Evolutionary conservation across 164 flowering plant genomes (phyloP).

Genomic region (Dillenia suffruticosa): DNA sequence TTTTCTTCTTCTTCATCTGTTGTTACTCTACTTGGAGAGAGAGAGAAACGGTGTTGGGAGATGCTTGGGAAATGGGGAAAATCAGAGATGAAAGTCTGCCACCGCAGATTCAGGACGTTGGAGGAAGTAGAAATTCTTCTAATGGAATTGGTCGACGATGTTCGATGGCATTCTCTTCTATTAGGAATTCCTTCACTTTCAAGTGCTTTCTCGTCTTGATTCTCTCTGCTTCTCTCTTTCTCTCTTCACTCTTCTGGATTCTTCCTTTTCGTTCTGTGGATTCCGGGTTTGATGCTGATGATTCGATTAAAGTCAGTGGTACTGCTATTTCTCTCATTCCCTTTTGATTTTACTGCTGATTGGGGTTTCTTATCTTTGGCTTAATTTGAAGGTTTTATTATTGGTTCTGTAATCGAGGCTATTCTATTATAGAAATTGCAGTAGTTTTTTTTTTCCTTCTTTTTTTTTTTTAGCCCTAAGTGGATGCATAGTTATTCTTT

Average conservation of each 20-base stretch:
- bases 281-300: constrained; percentile 39
- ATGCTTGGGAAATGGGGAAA: constrained; percentile 79
- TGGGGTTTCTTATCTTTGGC: not conserved
- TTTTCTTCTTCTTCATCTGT: not conserved
- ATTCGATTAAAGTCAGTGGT: constrained; percentile 39
- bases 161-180: constrained; percentile 18
- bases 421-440: no score
- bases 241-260: constrained; percentile 52
- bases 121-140: constrained; percentile 8
- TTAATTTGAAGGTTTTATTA: no score
- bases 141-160: constrained; percentile 23
- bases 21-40: not conserved
- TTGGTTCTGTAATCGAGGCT: no score
- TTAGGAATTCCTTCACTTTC: constrained; percentile 26
- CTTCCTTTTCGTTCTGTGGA: constrained; percentile 23
- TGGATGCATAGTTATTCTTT: no score
- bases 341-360: constrained; percentile 1
- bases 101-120: constrained; percentile 13
- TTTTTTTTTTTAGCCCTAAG: no score
- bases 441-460: no score
- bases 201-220: constrained; percentile 50
- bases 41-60: constrained; percentile 18
- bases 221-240: constrained; percentile 33
- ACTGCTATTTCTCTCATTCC: constrained; percentile 3
- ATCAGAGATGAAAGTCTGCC: constrained; percentile 19